Base-by-base conservation (phyloP, 1,139 yeast genomes). In the Trichomonascaceae sp. region DNA sequence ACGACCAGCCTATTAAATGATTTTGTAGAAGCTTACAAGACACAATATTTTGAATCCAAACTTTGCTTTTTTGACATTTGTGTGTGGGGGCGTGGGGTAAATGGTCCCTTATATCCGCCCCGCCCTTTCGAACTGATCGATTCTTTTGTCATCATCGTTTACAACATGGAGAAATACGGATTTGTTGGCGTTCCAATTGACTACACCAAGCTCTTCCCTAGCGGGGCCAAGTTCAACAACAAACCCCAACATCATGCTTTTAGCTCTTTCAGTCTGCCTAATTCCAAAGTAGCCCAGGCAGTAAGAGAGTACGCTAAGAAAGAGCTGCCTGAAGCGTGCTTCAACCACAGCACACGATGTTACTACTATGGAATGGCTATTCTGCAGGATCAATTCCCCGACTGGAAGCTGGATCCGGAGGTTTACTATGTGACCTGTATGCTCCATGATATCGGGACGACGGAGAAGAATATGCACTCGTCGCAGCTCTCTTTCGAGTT, bases 401-500 rank as follows among this genome's bases (percentile, higher is more conserved):
- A 42, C 8, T 43, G 46, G 43, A 31, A 36, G 8, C 34, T 37
- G 9, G 42, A 29, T 27, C 34, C 37, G 8, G 45, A 40, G 27
- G 42, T 41, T 4, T 39, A 37, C 35, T 35, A 28, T 25, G 28
- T 34, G 9, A 27, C 45, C 4, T 17, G 39, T 17, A 28, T 44
- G 30, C 32, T 44, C 17, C 48, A 44, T 28, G 46, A 43, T 33
- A 41, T 44, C 29, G 48, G 46, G 28, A 40, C 47, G 16, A 42
- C 44, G 6, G 41, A 35, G 20, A 36, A 37, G 27, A 42, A 43
- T 34, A 33, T 40, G 26, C 29, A 35, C n/a, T 45, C 43, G 1
- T 38, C 48, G 15, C 42, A 44, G 31, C 36, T 44, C 31, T 42
- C 46, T 27, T 43, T 43, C 36, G 48, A 44, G 34, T 44, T 41